Conservation (phyloP, 495 filamentous ascomycete genomes). For the Podospora tetraspora region DNA sequence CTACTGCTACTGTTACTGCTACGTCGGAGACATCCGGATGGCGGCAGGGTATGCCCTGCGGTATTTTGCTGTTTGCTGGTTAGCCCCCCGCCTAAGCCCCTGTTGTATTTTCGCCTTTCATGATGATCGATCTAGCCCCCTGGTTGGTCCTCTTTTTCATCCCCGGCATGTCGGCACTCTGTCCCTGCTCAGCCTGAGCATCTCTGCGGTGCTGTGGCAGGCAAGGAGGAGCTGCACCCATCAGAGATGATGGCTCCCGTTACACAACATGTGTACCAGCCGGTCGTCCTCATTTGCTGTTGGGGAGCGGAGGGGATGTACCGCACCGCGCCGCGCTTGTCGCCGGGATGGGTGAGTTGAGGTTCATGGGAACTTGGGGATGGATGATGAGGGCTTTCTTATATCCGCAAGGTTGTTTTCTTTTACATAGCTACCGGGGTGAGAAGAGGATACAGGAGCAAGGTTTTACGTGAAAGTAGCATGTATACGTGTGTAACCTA, state of each 20-base stretch:
- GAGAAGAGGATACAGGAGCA: too few relatives aligned
- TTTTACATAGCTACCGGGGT: too few relatives aligned
- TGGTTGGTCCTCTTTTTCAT: neutral
- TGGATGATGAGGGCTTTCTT: neutral
- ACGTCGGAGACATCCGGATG: conserved; percentile 4
- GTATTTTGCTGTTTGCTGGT: neutral
- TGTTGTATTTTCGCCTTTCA: neutral
- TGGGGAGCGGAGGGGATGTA: neutral
- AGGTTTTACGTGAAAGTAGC: neutral
- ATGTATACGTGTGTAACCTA: neutral
- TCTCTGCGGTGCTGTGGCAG: neutral
- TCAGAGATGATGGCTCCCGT: neutral
- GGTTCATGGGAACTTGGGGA: neutral
- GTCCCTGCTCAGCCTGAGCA: neutral
- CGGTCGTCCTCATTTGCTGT: neutral
- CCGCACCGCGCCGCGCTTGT: neutral
- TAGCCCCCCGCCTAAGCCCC: too few relatives aligned
- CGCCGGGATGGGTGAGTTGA: neutral
- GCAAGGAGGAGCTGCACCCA: neutral
- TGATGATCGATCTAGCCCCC: neutral
- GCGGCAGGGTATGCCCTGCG: neutral
- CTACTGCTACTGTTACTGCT: neutral
- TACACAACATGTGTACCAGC: neutral
- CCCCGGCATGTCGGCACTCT: neutral
- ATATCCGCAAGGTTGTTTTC: too few relatives aligned